Evolutionary conservation across 1,284 basidiomycete species (phyloP).

Genomic region (Mycosarcoma mackinlayi): DNA sequence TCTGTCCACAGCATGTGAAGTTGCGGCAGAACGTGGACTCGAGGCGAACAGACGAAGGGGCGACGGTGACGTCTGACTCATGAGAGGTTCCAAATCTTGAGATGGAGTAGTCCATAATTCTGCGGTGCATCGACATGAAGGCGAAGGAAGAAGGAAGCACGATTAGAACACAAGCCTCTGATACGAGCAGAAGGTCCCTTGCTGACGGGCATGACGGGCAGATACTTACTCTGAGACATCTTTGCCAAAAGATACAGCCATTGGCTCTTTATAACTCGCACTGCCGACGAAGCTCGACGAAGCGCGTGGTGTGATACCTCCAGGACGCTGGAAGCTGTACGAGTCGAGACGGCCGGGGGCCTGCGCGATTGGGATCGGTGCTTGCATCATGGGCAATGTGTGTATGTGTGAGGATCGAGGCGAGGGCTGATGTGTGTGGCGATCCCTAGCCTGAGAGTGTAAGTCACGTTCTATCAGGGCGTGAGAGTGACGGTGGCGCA

Average conservation of each 20-base stretch:
- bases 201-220: background rate
- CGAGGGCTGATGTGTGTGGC: too few relatives aligned
- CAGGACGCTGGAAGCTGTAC: slow-evolving; percentile 43
- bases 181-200: background rate
- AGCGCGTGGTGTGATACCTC: slow-evolving; percentile 43
- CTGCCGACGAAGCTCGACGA: slow-evolving; percentile 54
- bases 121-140: too few relatives aligned
- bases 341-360: slow-evolving; percentile 41
- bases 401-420: too few relatives aligned
- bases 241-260: slow-evolving; percentile 64
- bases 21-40: slow-evolving; percentile 68
- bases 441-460: too few relatives aligned
- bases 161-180: background rate
- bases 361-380: slow-evolving; percentile 51
- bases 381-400: slow-evolving; percentile 42
- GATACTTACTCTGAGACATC: slow-evolving; percentile 64
- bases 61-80: slow-evolving; percentile 64
- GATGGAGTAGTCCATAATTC: slow-evolving; percentile 66
- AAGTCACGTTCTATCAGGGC: background rate
- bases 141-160: background rate
- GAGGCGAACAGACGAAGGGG: slow-evolving; percentile 60
- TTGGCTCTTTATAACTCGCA: slow-evolving; percentile 61
- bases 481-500: background rate
- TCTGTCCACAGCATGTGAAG: slow-evolving; percentile 66
- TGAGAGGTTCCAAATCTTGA: slow-evolving; percentile 60